A percentile compares a stretch with the other conserved stretches of the same genome.
These are phyloP conservation scores for Primulina eburnea DNA, from an alignment of 257 asterid species.

Conservation along the genomic window DNA sequence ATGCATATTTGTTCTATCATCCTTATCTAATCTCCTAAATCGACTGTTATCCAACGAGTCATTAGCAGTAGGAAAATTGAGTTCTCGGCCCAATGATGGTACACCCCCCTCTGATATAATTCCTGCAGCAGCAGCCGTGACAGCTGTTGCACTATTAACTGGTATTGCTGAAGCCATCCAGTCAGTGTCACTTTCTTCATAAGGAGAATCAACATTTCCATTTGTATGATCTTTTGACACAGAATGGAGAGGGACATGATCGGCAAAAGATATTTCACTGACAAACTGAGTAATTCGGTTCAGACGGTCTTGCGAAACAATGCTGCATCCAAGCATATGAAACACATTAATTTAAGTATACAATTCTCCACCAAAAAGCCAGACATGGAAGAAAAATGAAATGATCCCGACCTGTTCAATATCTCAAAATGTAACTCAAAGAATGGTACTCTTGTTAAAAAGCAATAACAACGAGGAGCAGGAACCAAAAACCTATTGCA, in stretches of 20 bases:
- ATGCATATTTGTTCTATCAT: constrained; percentile 33
- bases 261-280: constrained; percentile 51
- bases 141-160: constrained; percentile 54
- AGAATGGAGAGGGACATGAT: constrained; percentile 38
- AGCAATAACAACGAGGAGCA: constrained; percentile 97
- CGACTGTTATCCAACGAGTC: constrained; percentile 58
- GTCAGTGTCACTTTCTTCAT: constrained; percentile 43
- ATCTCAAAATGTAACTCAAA: constrained; percentile 86
- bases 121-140: constrained; percentile 83
- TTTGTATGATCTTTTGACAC: constrained; percentile 33
- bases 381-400: constrained; percentile 13
- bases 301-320: constrained; percentile 85
- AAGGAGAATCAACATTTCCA: constrained; percentile 42
- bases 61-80: constrained; percentile 47
- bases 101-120: constrained; percentile 63
- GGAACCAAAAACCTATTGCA: constrained; percentile 72
- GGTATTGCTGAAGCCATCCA: constrained; percentile 77
- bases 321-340: constrained; percentile 56
- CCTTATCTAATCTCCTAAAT: constrained; percentile 47
- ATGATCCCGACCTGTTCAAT: constrained; percentile 63
- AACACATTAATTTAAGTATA: constrained; percentile 25
- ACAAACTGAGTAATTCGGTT: constrained; percentile 75
- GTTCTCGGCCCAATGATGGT: constrained; percentile 52
- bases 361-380: background rate
- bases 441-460: constrained; percentile 85